These are phyloP conservation scores for Aphanocladium album DNA, from an alignment of 2,329 filamentous ascomycete genomes.

Conservation along the genomic window DNA sequence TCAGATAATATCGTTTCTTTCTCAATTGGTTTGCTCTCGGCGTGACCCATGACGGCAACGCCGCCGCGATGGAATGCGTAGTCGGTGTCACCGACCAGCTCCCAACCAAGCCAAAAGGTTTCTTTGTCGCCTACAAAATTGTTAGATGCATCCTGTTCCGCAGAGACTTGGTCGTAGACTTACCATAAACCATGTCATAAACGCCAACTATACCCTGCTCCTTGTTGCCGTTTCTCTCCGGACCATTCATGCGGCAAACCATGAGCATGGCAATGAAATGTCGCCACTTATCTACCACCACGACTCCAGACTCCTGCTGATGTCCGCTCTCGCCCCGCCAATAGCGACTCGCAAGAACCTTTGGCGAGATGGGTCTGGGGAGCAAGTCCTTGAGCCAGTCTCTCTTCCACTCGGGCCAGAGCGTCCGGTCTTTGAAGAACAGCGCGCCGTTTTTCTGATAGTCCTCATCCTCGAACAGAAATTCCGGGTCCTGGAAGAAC, in stretches of 20 bases:
- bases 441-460: not conserved
- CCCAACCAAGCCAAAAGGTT: constrained; percentile 7
- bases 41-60: constrained; percentile 2
- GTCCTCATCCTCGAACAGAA: not conserved
- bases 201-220: not conserved
- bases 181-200: constrained; percentile 8
- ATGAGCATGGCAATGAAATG: constrained; percentile 8
- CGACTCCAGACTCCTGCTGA: constrained; percentile 4
- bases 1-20: not conserved
- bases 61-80: constrained; percentile 2
- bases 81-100: constrained; percentile 1
- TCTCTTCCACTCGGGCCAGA: constrained; percentile 1
- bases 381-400: constrained; percentile 3
- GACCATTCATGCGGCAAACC: constrained; percentile 5
- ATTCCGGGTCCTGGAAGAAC: not conserved
- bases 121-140: constrained; percentile 1
- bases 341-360: not conserved
- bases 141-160: not conserved
- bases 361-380: not conserved
- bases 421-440: constrained; percentile 2
- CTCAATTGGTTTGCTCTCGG: not conserved
- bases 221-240: constrained; percentile 2
- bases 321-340: constrained; percentile 5
- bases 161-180: not conserved
- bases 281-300: constrained; percentile 5